Evolutionary conservation across 306 rosid species (phyloP).

Genomic region (Fragaria nilgerrensis): DNA sequence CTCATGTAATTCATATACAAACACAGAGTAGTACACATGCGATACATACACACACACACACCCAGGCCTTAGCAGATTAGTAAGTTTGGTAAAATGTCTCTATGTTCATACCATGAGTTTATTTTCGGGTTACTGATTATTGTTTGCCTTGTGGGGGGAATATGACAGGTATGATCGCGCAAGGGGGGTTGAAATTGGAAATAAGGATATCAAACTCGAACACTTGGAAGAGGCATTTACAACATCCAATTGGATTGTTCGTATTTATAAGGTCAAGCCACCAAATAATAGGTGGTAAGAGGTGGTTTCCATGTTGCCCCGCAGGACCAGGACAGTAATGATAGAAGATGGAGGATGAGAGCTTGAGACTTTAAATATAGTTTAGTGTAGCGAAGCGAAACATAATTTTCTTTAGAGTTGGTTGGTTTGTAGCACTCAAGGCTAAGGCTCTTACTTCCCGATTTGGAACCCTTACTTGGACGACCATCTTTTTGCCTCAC

Average conservation of each 20-base stretch:
- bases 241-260: conserved; percentile 97
- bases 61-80: too few species aligned
- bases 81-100: background rate
- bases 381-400: conserved; percentile 3
- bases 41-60: background rate
- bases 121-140: background rate
- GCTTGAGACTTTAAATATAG: conserved; percentile 18
- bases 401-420: conserved; percentile 6
- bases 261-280: conserved; percentile 98
- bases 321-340: background rate
- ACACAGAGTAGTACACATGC: background rate
- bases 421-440: conserved; percentile 17
- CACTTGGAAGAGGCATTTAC: conserved; percentile 98
- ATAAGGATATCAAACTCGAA: conserved; percentile 90
- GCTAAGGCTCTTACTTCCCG: background rate
- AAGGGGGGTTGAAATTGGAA: conserved; percentile 97
- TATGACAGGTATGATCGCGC: conserved; percentile 90
- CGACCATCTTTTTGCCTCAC: conserved; percentile 1
- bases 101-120: background rate
- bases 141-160: background rate
- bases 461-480: background rate
- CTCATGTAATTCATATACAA: background rate
- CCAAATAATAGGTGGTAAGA: conserved; percentile 91
- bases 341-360: conserved; percentile 20
- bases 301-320: conserved; percentile 5